Conservation (phyloP, 1,284 basidiomycete species). For the Rhodotorula sp. region DNA sequence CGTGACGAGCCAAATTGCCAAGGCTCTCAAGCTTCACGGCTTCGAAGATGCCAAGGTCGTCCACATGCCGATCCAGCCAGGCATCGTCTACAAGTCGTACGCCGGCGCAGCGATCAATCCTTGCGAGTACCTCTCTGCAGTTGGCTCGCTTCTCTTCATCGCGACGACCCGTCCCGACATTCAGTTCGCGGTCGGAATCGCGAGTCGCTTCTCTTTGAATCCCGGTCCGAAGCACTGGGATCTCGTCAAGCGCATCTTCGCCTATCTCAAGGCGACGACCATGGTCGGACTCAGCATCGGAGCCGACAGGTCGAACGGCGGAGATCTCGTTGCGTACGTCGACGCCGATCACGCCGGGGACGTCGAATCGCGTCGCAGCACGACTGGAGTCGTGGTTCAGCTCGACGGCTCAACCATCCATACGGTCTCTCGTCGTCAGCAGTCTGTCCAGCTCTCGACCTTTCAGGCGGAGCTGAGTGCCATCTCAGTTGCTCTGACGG, state of each 20-base stretch:
- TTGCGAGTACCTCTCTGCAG: background rate
- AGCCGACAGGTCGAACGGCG: background rate
- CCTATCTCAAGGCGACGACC: background rate
- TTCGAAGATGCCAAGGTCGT: background rate
- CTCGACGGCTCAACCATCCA: conserved; percentile 15
- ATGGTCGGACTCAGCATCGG: background rate
- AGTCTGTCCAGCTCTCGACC: conserved; percentile 15
- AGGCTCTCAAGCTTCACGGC: background rate
- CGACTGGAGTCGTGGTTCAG: conserved; percentile 19
- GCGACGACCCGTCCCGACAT: conserved; percentile 4
- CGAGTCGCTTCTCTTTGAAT: background rate
- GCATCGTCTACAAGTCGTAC: background rate
- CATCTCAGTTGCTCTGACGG: background rate
- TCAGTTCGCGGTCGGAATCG: conserved; percentile 1
- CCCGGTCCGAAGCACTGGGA: background rate
- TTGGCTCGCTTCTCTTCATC: conserved; percentile 4
- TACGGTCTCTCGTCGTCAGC: conserved; percentile 17
- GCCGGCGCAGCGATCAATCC: background rate
- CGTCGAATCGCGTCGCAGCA: conserved; percentile 13
- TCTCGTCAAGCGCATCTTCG: conserved; percentile 1
- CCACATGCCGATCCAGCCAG: conserved; percentile 7
- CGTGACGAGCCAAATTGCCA: background rate
- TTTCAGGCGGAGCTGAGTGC: conserved; percentile 26
- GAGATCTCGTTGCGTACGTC: background rate
- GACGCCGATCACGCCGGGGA: conserved; percentile 30